Conservation (phyloP, 2,329 filamentous ascomycete genomes). For the Fusarium brevicatenulatum region DNA sequence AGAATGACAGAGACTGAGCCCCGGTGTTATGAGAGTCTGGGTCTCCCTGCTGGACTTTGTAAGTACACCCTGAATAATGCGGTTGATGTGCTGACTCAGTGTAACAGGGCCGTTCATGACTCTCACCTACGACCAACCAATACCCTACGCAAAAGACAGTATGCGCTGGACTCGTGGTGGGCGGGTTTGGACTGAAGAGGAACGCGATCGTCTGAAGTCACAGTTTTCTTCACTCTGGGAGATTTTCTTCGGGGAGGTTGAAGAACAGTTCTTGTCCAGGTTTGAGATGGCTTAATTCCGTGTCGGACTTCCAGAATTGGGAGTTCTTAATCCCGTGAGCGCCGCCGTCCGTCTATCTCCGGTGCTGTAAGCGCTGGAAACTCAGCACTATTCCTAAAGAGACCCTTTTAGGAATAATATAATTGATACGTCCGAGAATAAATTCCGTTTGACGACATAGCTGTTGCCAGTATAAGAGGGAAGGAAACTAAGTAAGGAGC, state of each 20-base stretch:
- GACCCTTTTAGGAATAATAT: background rate
- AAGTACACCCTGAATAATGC: too few relatives aligned
- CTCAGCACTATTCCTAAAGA: background rate
- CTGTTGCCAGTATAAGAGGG: background rate
- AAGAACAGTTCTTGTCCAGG: background rate
- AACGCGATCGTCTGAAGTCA: background rate
- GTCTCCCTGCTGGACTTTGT: too few relatives aligned
- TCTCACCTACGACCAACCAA: background rate
- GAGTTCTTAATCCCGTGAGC: background rate
- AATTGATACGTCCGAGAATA: background rate
- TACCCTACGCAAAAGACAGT: background rate
- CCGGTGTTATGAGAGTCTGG: too few relatives aligned
- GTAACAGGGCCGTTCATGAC: background rate
- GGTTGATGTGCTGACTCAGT: rapidly evolving
- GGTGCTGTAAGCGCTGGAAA: too few relatives aligned
- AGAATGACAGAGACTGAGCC: too few relatives aligned
- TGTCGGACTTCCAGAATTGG: background rate
- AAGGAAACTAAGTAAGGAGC: too few relatives aligned
- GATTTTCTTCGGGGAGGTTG: background rate
- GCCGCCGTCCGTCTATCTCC: background rate
- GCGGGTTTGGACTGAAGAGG: background rate
- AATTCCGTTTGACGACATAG: background rate
- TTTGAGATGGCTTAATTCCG: background rate
- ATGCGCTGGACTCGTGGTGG: background rate
- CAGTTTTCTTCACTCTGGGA: background rate